Conservation (phyloP, 768 basidiomycete genomes). For the Serendipita sp. region DNA sequence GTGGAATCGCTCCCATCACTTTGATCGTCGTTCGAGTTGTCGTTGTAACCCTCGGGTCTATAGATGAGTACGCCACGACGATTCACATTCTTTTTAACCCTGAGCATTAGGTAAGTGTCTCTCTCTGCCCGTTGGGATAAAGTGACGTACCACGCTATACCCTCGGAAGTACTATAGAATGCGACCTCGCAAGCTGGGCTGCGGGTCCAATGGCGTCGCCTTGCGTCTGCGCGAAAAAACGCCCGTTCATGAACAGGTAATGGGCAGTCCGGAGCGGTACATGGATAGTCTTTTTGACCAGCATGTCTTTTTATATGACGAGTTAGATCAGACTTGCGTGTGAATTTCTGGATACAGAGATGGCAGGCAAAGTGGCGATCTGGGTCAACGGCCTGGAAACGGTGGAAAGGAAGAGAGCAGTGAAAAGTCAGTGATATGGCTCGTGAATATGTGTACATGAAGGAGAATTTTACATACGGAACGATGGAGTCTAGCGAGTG, state of each 20-base stretch:
- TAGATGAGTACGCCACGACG: background rate
- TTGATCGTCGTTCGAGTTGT: background rate
- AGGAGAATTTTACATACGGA: background rate
- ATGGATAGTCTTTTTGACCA: conserved; percentile 5
- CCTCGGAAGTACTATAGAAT: background rate
- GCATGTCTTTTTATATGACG: background rate
- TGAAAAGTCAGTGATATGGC: background rate
- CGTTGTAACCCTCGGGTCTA: background rate
- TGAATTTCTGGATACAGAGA: background rate
- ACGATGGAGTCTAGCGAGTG: background rate
- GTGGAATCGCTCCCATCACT: background rate
- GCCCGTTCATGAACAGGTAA: background rate
- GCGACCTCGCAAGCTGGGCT: background rate
- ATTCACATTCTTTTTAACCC: conserved; percentile 1
- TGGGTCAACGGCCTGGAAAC: background rate
- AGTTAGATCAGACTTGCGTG: conserved; percentile 1
- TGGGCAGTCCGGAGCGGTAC: background rate
- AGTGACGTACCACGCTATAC: background rate
- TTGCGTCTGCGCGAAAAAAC: background rate
- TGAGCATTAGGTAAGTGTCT: background rate
- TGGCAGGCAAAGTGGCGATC: background rate
- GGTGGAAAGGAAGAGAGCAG: background rate
- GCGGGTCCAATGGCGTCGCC: background rate
- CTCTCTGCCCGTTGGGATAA: background rate
- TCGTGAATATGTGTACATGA: background rate